These are phyloP conservation scores for Chimonanthus praecox DNA, from an alignment of 164 flowering plant genomes.

Conservation along the genomic window DNA sequence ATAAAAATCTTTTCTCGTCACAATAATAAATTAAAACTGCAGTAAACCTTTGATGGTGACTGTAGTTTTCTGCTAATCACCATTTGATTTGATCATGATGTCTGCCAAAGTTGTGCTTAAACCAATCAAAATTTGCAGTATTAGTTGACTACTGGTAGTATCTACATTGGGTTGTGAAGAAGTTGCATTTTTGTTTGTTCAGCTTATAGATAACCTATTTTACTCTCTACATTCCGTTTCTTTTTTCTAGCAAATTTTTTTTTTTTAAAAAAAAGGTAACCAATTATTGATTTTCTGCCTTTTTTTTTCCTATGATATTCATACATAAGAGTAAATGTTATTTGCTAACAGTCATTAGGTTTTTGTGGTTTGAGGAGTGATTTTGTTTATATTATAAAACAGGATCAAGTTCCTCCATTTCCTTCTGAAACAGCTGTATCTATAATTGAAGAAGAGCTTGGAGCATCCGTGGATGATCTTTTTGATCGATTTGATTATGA, in stretches of 20 bases:
- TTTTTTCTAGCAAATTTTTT: neutral
- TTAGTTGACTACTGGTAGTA: neutral
- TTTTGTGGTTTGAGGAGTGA: neutral
- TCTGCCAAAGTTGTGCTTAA: neutral
- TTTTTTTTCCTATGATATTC: neutral
- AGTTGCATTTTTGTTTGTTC: neutral
- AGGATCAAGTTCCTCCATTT: constrained; percentile 99
- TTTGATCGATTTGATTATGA: constrained; percentile 84
- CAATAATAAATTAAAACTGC: neutral
- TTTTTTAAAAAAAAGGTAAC: neutral
- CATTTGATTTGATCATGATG: neutral
- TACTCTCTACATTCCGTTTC: neutral
- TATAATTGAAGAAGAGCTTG: constrained; percentile 92
- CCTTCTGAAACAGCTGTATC: constrained; percentile 82
- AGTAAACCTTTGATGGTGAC: neutral
- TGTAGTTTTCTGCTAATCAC: neutral
- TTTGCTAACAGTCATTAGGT: neutral
- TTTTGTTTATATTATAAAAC: constrained; percentile 10
- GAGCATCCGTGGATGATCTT: constrained; percentile 49
- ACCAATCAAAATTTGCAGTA: neutral
- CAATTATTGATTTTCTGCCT: neutral
- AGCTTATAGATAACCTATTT: neutral
- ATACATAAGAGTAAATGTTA: neutral
- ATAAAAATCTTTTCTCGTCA: too few relatives aligned
- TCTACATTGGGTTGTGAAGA: neutral